phyloP scores from a whole-genome alignment of 208 protist species.

The Trypanosoma melophagium region DNA sequence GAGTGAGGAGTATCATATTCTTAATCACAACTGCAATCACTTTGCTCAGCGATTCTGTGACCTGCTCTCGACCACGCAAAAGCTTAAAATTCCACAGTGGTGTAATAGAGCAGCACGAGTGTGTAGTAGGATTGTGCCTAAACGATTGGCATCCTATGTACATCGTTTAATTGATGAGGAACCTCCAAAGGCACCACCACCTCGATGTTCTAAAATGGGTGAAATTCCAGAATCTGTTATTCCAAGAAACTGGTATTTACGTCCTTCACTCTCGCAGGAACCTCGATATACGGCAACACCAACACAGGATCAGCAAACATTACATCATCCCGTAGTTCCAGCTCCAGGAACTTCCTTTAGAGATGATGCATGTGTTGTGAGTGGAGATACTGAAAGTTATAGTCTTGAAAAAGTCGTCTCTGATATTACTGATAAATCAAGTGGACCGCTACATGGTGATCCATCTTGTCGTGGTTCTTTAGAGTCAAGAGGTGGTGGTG shows the following conservation, averaged over 20 bases:
- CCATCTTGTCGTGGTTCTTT: not conserved
- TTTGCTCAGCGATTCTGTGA: constrained; percentile 83
- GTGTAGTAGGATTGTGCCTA: constrained; percentile 65
- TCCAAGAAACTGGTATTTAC: constrained; percentile 68
- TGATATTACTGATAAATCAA: too few species aligned
- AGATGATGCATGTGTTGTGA: too few species aligned
- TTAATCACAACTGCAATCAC: constrained; percentile 92
- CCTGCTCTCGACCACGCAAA: constrained; percentile 71
- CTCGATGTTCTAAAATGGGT: constrained; percentile 24
- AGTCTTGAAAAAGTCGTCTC: too few species aligned
- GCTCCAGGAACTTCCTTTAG: too few species aligned
- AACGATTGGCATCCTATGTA: constrained; percentile 66
- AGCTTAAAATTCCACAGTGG: constrained; percentile 75
- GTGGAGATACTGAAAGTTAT: too few species aligned
- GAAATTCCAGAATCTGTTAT: constrained; percentile 79
- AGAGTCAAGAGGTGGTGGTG: not conserved
- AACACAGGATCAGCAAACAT: not conserved
- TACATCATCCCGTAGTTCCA: not conserved
- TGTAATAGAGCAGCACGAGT: constrained; percentile 87
- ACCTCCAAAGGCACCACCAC: constrained; percentile 49
- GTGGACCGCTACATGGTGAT: too few species aligned
- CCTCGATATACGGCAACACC: constrained; percentile 38
- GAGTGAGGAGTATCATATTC: constrained; percentile 85
- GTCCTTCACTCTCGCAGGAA: constrained; percentile 60
- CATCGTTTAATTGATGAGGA: constrained; percentile 77